Evolutionary conservation across 2,329 filamentous ascomycete genomes (phyloP), one percentile per base, ranked within the genome.

Genomic region (Grosmannia clavigera): DNA sequence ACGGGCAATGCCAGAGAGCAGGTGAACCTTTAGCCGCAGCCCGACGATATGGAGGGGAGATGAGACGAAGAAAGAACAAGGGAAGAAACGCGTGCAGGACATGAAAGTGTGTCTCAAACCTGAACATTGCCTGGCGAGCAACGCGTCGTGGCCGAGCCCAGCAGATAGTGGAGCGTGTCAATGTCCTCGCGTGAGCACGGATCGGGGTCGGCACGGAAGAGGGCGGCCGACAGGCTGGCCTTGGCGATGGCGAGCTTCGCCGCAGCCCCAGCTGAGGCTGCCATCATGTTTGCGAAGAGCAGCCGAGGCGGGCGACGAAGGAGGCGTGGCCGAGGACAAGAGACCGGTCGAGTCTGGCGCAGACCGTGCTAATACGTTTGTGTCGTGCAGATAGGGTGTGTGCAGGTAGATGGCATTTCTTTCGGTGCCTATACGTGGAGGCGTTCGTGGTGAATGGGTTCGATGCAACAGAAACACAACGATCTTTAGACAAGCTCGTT

Each of bases 101-200:
- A 60, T 62, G 57, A 61, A 58, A 59, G 62, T 64, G 62, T 59
- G 69, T 70, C 67, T 70, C 86, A 90, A 89, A 94, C 89, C 89
- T 94, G 89, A 79, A 94, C 86, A 78, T 92, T 91, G 78, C 78
- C 75, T 69, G 84, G 81, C 69, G 88, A 88, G 81, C 89, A 92
- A 76, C 84, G 81, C 74, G 79, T 74, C 69, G 89, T 75, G 67
- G 81, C 81, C 70, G 79, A 75, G 71, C 85, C 81, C 68, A 94
- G 78, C 62, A 84, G 76, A 64, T 75, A 70, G 71, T 90, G 82
- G 72, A 92, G 88, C 61, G 79, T 73, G 66, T 86, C 80, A 71
- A 92, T 86, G 62, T 86, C 81, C 67, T 84, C 81, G 70, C 86
- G 84, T 56, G 83, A 74, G 60, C 89, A 80, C 11, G 87, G 81